A percentile compares a stretch with the other conserved stretches of the same genome.
These are phyloP conservation scores for Pistacia integerrima DNA, from an alignment of 345 rosid genomes.

Conservation along the genomic window DNA sequence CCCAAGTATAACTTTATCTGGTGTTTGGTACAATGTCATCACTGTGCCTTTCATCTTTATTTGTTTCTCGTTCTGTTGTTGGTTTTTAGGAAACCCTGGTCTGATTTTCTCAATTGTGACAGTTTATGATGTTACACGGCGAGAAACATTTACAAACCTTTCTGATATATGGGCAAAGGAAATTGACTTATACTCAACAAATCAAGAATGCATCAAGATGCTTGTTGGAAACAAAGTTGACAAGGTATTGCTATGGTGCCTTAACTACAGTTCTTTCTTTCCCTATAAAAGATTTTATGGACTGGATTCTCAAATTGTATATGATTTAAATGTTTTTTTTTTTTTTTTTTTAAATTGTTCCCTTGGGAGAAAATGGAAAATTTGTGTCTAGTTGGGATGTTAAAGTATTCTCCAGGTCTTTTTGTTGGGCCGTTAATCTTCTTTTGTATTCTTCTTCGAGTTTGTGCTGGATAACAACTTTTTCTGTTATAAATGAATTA, in stretches of 20 bases:
- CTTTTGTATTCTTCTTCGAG: too few species aligned
- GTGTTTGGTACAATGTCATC: neutral
- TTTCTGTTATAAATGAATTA: neutral
- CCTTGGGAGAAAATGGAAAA: neutral
- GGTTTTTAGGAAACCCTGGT: neutral
- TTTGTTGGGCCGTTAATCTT: neutral
- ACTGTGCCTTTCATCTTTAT: neutral
- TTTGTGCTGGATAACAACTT: neutral
- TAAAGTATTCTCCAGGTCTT: neutral
- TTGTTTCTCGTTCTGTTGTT: neutral
- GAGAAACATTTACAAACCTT: conserved; percentile 90
- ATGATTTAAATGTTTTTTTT: neutral
- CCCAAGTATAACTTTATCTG: neutral
- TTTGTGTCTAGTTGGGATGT: neutral
- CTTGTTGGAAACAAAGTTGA: conserved; percentile 97
- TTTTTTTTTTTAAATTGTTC: neutral
- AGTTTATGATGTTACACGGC: conserved; percentile 89
- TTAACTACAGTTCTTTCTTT: neutral
- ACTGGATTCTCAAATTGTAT: neutral
- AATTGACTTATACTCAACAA: conserved; percentile 87
- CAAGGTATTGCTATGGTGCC: conserved; percentile 47
- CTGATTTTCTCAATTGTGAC: conserved; percentile 9
- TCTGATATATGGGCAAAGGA: conserved; percentile 96
- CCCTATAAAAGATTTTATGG: neutral
- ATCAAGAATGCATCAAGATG: conserved; percentile 95